Conservation (phyloP, 169 alveolate species). For the Babesia bigemina region DNA sequence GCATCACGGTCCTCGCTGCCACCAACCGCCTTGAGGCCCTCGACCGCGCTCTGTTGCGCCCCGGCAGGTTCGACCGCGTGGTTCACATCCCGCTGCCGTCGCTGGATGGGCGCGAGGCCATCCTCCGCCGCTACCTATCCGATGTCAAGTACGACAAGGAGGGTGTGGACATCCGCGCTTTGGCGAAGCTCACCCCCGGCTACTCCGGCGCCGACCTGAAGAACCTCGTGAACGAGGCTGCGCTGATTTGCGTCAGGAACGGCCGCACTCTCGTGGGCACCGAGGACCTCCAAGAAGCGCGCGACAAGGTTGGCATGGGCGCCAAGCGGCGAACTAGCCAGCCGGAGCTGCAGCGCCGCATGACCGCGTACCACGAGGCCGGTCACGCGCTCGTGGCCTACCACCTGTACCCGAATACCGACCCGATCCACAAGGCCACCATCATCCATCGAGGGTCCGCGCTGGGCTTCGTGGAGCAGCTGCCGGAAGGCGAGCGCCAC, state of each 20-base stretch:
- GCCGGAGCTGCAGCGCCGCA: slow-evolving; percentile 84
- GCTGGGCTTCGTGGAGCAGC: slow-evolving; percentile 87
- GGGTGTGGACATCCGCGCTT: slow-evolving; percentile 66
- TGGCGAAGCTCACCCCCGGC: slow-evolving; percentile 84
- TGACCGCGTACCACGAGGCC: slow-evolving; percentile 92
- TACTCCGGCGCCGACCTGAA: slow-evolving; percentile 90
- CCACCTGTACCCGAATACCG: slow-evolving; percentile 87
- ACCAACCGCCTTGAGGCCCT: slow-evolving; percentile 83
- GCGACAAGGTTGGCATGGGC: slow-evolving; percentile 94
- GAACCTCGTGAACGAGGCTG: slow-evolving; percentile 88
- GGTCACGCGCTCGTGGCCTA: slow-evolving; percentile 90
- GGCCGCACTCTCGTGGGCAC: slow-evolving; percentile 66
- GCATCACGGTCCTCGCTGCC: slow-evolving; percentile 89
- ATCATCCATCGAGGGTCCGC: slow-evolving; percentile 93
- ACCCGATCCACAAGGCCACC: slow-evolving; percentile 94
- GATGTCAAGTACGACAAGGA: slow-evolving; percentile 71
- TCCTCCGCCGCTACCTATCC: slow-evolving; percentile 71
- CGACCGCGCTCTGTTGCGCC: slow-evolving; percentile 87
- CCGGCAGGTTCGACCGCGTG: slow-evolving; percentile 92
- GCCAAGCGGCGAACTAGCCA: slow-evolving; percentile 82
- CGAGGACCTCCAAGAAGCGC: slow-evolving; percentile 88
- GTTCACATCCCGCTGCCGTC: slow-evolving; percentile 89
- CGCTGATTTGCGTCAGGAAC: slow-evolving; percentile 80
- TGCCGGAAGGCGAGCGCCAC: slow-evolving; percentile 84
- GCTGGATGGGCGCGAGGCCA: slow-evolving; percentile 80